phyloP scores from a whole-genome alignment of 257 asterid species.

The Lavandula angustifolia region DNA sequence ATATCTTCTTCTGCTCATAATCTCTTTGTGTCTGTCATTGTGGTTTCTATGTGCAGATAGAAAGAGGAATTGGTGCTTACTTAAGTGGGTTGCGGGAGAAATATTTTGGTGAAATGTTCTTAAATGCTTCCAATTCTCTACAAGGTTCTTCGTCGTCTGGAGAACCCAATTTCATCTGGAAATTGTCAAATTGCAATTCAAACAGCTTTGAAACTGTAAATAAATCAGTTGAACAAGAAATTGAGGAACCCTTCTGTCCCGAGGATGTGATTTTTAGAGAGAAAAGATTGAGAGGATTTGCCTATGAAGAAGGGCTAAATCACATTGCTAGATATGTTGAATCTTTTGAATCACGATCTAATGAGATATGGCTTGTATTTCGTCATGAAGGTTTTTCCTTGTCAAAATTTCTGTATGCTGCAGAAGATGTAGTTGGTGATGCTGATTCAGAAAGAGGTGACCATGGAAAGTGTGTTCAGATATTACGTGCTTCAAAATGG shows the following conservation, averaged over 20 bases:
- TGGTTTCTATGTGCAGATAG: slow-evolving; percentile 67
- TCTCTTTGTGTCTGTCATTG: slow-evolving; percentile 2
- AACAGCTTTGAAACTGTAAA: slow-evolving; percentile 36
- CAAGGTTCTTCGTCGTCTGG: slow-evolving; percentile 50
- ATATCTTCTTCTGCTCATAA: neutral
- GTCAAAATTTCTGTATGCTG: slow-evolving; percentile 84
- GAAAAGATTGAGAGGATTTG: slow-evolving; percentile 38
- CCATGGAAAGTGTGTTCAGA: slow-evolving; percentile 66
- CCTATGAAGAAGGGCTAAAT: slow-evolving; percentile 73
- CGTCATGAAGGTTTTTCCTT: slow-evolving; percentile 90
- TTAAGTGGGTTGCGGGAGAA: slow-evolving; percentile 94
- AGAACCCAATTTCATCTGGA: slow-evolving; percentile 43
- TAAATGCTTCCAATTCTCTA: slow-evolving; percentile 72
- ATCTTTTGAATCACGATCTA: slow-evolving; percentile 87
- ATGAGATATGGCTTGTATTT: slow-evolving; percentile 97
- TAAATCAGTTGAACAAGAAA: slow-evolving; percentile 43
- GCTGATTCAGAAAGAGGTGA: slow-evolving; percentile 54
- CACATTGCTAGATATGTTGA: slow-evolving; percentile 96
- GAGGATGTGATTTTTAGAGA: slow-evolving; percentile 41
- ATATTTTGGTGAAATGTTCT: slow-evolving; percentile 86
- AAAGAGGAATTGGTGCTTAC: slow-evolving; percentile 78
- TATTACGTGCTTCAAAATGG: slow-evolving; percentile 95
- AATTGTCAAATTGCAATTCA: slow-evolving; percentile 35
- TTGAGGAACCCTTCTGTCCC: slow-evolving; percentile 39
- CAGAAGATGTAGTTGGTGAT: slow-evolving; percentile 68